Base-by-base conservation (phyloP, 345 rosid species). In the Aquilaria malaccensis region DNA sequence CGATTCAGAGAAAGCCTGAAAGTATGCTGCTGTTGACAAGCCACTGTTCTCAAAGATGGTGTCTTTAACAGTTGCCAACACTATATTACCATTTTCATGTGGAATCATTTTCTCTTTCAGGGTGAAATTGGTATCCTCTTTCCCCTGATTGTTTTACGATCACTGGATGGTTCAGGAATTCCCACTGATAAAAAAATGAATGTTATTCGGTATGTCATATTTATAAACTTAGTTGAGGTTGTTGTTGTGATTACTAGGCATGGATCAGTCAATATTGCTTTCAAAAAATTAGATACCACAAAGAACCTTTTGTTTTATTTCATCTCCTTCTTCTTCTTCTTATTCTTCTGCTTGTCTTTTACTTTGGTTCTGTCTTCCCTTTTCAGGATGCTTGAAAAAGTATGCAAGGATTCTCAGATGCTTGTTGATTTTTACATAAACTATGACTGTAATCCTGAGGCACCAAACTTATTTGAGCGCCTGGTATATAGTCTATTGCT, bases 381-480 rank as follows among this genome's bases (percentile, higher is more conserved):
- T 58, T 74, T 63, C 83, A 94, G 97, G 79, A 88, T 88, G 91
- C 92, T 94, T 67, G 97, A 90, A 76, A 89, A 85, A 79, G 85
- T 90, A 52, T 90, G 96, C 74, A 89, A 79, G 76, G 95, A 94
- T 80, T 83, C 99, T 59, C 97, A 94, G 71, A 84, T 86, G 93
- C 99, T 94, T 74, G 92, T 94, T 74, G 99, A 94, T 75, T 82
- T 94, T 59, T 94, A 79, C 79, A 96, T 90, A 75, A 94, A 90
- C 70, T 94, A 94, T 73, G 99, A 94, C 63, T 90, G 99, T 72
- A 97, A 90, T 88, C 90, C 85, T 62, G 96, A 90, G 81, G 93
- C 99, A 57, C 95, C 99, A 1, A 94, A 90, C 82, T 81, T 94
- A 79, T 94, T 94, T 83, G 97, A 94, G 78, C 96, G 99, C 81